A percentile compares a stretch with the other conserved stretches of the same genome.
phyloP scores from a whole-genome alignment of 2,329 filamentous ascomycete genomes.

The Hypoxylon sp. region DNA sequence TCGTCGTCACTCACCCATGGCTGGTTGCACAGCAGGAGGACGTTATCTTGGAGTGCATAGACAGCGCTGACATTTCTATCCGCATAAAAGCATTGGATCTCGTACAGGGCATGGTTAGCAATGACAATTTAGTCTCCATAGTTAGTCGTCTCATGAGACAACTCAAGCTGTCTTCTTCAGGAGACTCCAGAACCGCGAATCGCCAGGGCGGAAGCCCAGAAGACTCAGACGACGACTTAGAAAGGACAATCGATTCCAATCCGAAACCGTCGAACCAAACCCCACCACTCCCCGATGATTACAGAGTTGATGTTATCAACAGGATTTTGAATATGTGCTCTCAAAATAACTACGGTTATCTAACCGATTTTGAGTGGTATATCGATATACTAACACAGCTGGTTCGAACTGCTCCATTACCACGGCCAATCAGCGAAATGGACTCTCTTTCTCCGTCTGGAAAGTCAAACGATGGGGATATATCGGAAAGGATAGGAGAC shows the following conservation, averaged over 20 bases:
- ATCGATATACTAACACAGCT: slow-evolving; percentile 90
- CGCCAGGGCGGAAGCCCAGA: slow-evolving; percentile 56
- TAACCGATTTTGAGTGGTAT: slow-evolving; percentile 97
- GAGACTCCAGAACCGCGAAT: slow-evolving; percentile 61
- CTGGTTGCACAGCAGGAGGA: slow-evolving; percentile 94
- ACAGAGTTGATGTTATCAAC: slow-evolving; percentile 83
- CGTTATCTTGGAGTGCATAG: slow-evolving; percentile 95
- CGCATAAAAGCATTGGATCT: slow-evolving; percentile 91
- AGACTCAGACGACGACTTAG: slow-evolving; percentile 64
- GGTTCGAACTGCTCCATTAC: slow-evolving; percentile 74
- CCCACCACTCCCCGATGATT: slow-evolving; percentile 83
- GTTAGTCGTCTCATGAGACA: slow-evolving; percentile 90
- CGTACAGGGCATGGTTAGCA: slow-evolving; percentile 92
- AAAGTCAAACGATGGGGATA: slow-evolving; percentile 55
- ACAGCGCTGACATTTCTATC: slow-evolving; percentile 95
- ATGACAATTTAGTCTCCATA: slow-evolving; percentile 84
- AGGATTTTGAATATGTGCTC: slow-evolving; percentile 91
- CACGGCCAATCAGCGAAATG: slow-evolving; percentile 54
- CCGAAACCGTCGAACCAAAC: slow-evolving; percentile 55
- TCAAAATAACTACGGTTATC: slow-evolving; percentile 84
- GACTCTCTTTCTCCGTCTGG: slow-evolving; percentile 48
- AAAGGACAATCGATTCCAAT: slow-evolving; percentile 53
- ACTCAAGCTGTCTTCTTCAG: slow-evolving; percentile 74
- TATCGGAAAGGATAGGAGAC: slow-evolving; percentile 80
- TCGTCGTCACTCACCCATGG: slow-evolving; percentile 87